Evolutionary conservation across 345 rosid species (phyloP), one percentile per base, ranked within the genome.

Genomic region (Turnera subulata): DNA sequence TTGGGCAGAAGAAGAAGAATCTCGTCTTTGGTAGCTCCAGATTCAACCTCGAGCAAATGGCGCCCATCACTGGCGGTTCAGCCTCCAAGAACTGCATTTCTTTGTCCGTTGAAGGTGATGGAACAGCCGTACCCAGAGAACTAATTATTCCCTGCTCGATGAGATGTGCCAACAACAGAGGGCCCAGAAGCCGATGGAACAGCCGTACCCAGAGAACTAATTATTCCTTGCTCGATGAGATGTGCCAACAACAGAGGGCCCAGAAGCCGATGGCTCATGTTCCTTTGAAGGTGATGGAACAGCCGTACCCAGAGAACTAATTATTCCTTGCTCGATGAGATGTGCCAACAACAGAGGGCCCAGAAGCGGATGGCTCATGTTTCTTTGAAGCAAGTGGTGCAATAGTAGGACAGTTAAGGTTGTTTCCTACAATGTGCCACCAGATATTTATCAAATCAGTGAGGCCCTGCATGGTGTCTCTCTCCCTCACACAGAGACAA

Each of bases 311-410:
- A 84, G 83, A 70, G 89, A 72, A 70, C 76, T 63, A n/a, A n/a
- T n/a, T n/a, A n/a, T n/a, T n/a, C n/a, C n/a, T n/a, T 20, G 63
- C 80, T 56, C 59, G 72, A 40, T 69, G 76, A 48, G 70, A 63
- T 17, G 67, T 52, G 57, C 65, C 67, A 57, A 45, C 51, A 62
- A 8, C 63, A 46, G 87, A 64, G 52, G 74, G 61, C 51, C 58
- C 73, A 64, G 86, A 66, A 55, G 65, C 38, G 48, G 86, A 67
- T 43, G 72, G 58, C 61, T 76, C 85, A 43, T 81, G 58, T 73
- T 80, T 77, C 64, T 74, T 79, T 21, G 84, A 76, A 58, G 83
- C 83, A 46, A 92, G 84, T 37, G 93, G 89, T 48, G 93, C 91
- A 50, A 82, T 75, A n/a, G n/a, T 58, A 92, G 58, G 61, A 89